phyloP scores from a whole-genome alignment of 2,329 filamentous ascomycete species.

The Sarocladium oryzae region DNA sequence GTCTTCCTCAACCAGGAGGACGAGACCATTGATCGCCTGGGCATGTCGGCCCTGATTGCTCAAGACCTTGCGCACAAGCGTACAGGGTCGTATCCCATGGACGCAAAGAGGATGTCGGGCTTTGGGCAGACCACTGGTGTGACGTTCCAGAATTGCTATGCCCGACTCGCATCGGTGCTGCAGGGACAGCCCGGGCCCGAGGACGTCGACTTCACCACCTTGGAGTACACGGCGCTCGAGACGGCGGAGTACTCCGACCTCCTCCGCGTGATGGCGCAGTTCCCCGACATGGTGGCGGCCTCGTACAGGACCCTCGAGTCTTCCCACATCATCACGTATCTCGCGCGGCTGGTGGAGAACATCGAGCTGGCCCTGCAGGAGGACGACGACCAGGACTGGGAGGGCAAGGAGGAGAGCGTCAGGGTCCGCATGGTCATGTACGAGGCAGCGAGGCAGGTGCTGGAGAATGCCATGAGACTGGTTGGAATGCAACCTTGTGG shows the following conservation, averaged over 20 bases:
- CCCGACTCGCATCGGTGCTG: constrained; percentile 13
- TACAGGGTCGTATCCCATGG: constrained; percentile 16
- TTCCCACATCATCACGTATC: constrained; percentile 57
- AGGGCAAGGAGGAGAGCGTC: constrained; percentile 37
- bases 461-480: constrained; percentile 26
- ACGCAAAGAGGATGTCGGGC: constrained; percentile 25
- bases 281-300: constrained; percentile 57
- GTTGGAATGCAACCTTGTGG: constrained; percentile 26
- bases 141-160: constrained; percentile 19
- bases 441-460: constrained; percentile 31
- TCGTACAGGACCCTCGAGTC: constrained; percentile 62
- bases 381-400: constrained; percentile 33
- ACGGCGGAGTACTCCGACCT: constrained; percentile 18
- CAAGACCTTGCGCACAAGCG: constrained; percentile 23
- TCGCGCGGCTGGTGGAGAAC: constrained; percentile 24
- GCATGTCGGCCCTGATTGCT: constrained; percentile 14
- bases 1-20: constrained; percentile 13
- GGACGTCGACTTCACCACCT: constrained; percentile 11
- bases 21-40: constrained; percentile 11
- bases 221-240: constrained; percentile 16
- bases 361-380: constrained; percentile 39
- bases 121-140: constrained; percentile 15
- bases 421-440: constrained; percentile 54
- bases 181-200: neutral
- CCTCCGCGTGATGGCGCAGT: constrained; percentile 54